These are phyloP conservation scores for Penicillium parvum DNA, from an alignment of 495 filamentous ascomycete species.

Conservation along the genomic window DNA sequence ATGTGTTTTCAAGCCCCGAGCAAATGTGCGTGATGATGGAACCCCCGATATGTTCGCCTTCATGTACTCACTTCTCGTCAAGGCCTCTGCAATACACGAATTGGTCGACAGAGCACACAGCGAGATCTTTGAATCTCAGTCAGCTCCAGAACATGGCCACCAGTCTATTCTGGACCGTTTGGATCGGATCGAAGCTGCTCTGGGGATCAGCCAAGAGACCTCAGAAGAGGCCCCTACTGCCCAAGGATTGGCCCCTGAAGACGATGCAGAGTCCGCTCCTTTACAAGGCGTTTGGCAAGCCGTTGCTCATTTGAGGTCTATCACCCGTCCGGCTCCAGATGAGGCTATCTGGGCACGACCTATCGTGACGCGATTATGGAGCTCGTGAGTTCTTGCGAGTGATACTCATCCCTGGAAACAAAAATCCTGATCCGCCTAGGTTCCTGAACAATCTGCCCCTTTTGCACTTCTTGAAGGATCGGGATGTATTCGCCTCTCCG, in stretches of 20 bases:
- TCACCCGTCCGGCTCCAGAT: conserved; percentile 24
- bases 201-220: conserved; percentile 25
- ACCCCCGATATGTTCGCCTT: neutral
- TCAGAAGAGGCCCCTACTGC: neutral
- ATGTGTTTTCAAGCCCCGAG: conserved; percentile 40
- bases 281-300: conserved; percentile 28
- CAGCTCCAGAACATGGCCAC: conserved; percentile 8
- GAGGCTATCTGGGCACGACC: conserved; percentile 31
- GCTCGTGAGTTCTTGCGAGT: conserved; percentile 23
- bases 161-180: conserved; percentile 33
- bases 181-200: conserved; percentile 32
- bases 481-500: conserved; percentile 28
- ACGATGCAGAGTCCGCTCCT: conserved; percentile 13
- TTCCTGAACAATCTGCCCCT: conserved; percentile 37
- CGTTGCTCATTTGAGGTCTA: conserved; percentile 25
- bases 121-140: neutral
- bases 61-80: neutral
- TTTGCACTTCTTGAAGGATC: conserved; percentile 36
- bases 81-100: conserved; percentile 34
- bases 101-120: conserved; percentile 10
- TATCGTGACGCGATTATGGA: conserved; percentile 32
- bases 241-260: conserved; percentile 4
- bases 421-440: conserved; percentile 13
- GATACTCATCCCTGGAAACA: neutral
- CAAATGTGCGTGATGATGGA: conserved; percentile 27